Evolutionary conservation across 768 basidiomycete species (phyloP).

Genomic region (Boletus eberwhitei): DNA sequence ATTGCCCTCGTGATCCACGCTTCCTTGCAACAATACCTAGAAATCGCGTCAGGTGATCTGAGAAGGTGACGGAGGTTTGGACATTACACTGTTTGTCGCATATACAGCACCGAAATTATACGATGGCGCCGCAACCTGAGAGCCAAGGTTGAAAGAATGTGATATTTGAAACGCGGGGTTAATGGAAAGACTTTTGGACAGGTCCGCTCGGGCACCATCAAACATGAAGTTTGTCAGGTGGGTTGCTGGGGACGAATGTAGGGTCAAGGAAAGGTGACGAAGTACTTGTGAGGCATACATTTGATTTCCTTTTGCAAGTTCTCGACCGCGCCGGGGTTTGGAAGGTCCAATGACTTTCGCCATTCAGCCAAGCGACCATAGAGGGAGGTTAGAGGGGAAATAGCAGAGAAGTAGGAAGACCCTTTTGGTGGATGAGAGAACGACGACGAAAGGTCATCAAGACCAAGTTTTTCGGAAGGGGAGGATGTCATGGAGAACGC

Average conservation of each 20-base stretch:
- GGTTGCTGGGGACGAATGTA: conserved; percentile 53
- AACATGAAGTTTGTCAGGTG: conserved; percentile 94
- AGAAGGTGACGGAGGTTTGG: conserved; percentile 5
- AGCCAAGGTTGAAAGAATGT: conserved; percentile 91
- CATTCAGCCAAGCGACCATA: conserved; percentile 77
- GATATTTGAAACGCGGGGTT: conserved; percentile 98
- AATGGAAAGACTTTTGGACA: conserved; percentile 88
- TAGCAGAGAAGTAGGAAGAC: conserved; percentile 32
- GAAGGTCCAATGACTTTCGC: conserved; percentile 76
- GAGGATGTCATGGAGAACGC: conserved; percentile 43
- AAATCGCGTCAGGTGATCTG: conserved; percentile 17
- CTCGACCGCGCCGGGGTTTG: conserved; percentile 92
- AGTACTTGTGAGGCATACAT: conserved; percentile 43
- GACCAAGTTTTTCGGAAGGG: conserved; percentile 39
- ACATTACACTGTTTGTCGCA: conserved; percentile 71
- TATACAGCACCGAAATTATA: conserved; percentile 96
- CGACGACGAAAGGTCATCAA: conserved; percentile 37
- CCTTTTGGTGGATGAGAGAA: conserved; percentile 35
- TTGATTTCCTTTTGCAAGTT: conserved; percentile 92
- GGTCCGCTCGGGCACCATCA: conserved; percentile 95
- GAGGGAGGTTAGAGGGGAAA: conserved; percentile 59
- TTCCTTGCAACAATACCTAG: conserved; percentile 92
- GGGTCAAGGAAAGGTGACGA: conserved; percentile 2
- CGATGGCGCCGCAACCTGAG: conserved; percentile 75
- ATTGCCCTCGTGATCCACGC: conserved; percentile 90